phyloP scores from a whole-genome alignment of 306 rosid species.

The Potentilla sterilis region DNA sequence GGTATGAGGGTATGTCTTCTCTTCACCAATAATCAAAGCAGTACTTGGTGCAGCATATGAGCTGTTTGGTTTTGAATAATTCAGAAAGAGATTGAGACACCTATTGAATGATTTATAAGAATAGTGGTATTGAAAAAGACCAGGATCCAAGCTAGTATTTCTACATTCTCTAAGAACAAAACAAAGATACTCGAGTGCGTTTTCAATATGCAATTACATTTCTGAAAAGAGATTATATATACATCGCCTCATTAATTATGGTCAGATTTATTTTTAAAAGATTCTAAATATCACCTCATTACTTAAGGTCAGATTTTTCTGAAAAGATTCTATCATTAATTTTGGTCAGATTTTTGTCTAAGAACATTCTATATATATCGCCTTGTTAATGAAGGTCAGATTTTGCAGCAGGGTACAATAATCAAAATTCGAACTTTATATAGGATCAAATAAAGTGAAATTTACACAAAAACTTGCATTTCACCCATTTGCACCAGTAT shows the following conservation, averaged over 20 bases:
- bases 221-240: neutral
- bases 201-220: neutral
- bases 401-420: neutral
- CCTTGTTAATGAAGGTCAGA: neutral
- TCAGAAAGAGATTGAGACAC: constrained; percentile 1
- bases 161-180: neutral
- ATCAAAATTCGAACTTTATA: too few species aligned
- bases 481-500: neutral
- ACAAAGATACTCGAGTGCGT: neutral
- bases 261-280: neutral
- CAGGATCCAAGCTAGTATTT: neutral
- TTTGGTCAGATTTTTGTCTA: neutral
- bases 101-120: neutral
- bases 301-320: neutral
- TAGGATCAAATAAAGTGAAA: neutral
- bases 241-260: neutral
- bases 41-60: constrained; percentile 8
- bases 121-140: neutral
- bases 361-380: neutral
- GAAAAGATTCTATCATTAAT: neutral
- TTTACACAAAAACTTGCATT: neutral
- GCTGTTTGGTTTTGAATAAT: neutral
- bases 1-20: constrained; percentile 15
- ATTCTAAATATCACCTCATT: neutral
- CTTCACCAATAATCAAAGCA: constrained; percentile 26